Base-by-base conservation (phyloP, 768 basidiomycete species). In the Mycena galopus region DNA sequence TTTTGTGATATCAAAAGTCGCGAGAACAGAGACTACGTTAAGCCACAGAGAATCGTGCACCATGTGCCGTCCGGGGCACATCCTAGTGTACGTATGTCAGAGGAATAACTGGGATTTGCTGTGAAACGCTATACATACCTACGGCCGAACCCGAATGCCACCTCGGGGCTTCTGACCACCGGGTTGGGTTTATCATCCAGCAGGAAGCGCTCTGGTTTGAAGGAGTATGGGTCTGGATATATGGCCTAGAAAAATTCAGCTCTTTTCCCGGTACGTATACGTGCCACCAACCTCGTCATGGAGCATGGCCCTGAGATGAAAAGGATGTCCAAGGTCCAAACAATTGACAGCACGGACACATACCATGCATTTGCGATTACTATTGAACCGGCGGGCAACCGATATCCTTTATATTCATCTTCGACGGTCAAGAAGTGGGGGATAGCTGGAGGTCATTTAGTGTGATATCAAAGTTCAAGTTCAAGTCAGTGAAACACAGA, bases 401-500 rank as follows among this genome's bases (percentile, higher is more conserved):
- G 63, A 65, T 82, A 81, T 4, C 83, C 84, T 4, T 73, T 62
- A 67, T 85, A 86, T 9, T 79, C 71, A 62, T 84, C 83, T 14
- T 85, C 83, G 11, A 79, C 77, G 0, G 61, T 65, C 7, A 79
- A 67, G 19, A 72, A 69, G 71, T 84, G 84, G 10, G 81, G 82
- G 10, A 82, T 25, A 21, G 78, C 82, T 84, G 81, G 35, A 33
- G 9, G 25, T 37, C 35, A 6, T 14, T 4, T n/a, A 50, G 17
- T 7, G 10, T 55, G 11, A 37, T 12, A 51, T n/a, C 23, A 21
- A 17, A 23, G 12, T 57, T 19, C 27, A 33, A n/a, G 35, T 35
- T 42, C 42, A 16, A n/a, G 4, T 23, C 53, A 56, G 35, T 12
- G 10, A 23, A 27, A 50, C 27, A 7, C 64, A 23, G n/a, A 70